Base-by-base conservation (phyloP, 768 basidiomycete genomes). In the Tulasnella sp. region DNA sequence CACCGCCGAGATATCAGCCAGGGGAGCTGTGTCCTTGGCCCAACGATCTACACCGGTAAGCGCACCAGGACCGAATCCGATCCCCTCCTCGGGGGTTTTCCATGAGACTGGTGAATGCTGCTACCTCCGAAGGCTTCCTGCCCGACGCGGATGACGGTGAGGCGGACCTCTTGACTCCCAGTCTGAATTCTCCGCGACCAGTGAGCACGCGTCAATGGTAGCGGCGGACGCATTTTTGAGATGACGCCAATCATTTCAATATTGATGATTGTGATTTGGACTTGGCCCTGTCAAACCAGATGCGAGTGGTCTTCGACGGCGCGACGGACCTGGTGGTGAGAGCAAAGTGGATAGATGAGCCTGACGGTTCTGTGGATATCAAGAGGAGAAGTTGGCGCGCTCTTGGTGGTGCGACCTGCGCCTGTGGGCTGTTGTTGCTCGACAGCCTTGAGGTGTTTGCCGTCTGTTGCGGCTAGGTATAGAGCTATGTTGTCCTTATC, bases 401-500 rank as follows among this genome's bases (percentile, higher is more conserved):
- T 52, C 24, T 52, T 52, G 24, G n/a, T 48, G 41, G 53, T 34
- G 34, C 43, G 56, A 21, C 17, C 25, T 7, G 50, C 25, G 50
- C 7, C 24, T 49, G 15, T 11, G 24, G 17, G 22, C 7, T 42
- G 25, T 11, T 21, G 29, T 25, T 21, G 51, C 24, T 22, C 48
- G 5, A 30, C 42, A 34, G 30, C 8, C 27, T 54, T 54, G 53
- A n/a, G 30, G 9, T 31, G 17, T 25, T 38, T 54, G 11, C 41
- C 53, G 4, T 22, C 53, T 38, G 34, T 5, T 48, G 19, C 27
- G 46, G 56, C 29, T 17, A 43, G 38, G 56, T 58, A 58, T 21
- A 43, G 56, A 58, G 43, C 24, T 11, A 43, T 8, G 29, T 58
- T 58, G 8, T 58, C 56, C 56, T 58, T 58, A 29, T 58, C 56